A percentile compares a stretch with the other conserved stretches of the same genome.
These are phyloP conservation scores for Amaranthus cruentus DNA, from an alignment of 148 eudicot species.

Conservation along the genomic window DNA sequence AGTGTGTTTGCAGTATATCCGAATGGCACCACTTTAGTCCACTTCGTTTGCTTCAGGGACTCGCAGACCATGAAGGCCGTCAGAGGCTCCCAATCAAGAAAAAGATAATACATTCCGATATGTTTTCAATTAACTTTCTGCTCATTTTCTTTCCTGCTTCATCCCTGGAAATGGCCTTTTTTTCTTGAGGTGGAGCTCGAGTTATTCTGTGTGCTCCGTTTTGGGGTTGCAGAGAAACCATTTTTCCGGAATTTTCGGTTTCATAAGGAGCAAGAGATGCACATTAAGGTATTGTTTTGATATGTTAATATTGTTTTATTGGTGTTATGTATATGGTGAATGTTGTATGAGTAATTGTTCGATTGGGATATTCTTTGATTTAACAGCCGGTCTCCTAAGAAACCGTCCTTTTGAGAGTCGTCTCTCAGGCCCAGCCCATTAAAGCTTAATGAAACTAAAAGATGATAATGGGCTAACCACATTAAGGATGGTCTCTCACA, in stretches of 20 bases:
- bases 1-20: conserved; percentile 99
- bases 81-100: conserved; percentile 55
- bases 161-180: background rate
- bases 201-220: background rate
- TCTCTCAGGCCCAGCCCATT: too few species aligned
- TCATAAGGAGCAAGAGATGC: background rate
- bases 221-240: background rate
- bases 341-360: background rate
- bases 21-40: conserved; percentile 82
- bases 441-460: too few species aligned
- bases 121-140: background rate
- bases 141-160: background rate
- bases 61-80: conserved; percentile 92
- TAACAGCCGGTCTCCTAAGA: too few species aligned
- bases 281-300: background rate
- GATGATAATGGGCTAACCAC: too few species aligned
- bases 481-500: too few species aligned
- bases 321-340: conserved; percentile 1
- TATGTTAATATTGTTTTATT: background rate
- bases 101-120: conserved; percentile 22
- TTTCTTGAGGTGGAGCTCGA: background rate
- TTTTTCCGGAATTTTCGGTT: background rate
- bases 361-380: background rate
- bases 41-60: conserved; percentile 94
- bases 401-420: too few species aligned